Base-by-base conservation (phyloP, 352 stramenopile species). In the Elongisporangium senticosum region DNA sequence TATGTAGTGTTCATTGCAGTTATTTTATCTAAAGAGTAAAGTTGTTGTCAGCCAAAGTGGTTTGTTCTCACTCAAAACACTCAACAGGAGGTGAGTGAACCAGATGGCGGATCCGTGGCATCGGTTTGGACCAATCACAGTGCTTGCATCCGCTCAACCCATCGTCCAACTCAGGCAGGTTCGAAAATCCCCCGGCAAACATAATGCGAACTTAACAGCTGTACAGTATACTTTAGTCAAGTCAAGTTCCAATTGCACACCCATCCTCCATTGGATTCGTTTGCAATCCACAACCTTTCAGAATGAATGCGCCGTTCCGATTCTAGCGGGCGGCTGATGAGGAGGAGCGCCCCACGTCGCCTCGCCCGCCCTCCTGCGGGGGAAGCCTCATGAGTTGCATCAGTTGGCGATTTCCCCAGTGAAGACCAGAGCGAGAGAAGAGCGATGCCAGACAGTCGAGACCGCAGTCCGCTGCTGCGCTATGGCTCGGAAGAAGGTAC, bases 401-500 rank as follows among this genome's bases (percentile, higher is more conserved):
- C 33, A 43, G 33, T 43, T 43, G 33, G 33, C 33, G 33, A 43
- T 43, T 43, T 43, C 33, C 11, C 33, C 33, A 43, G 33, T 43
- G 10, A 43, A 43, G 33, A 3, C 11, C 33, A 43, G 33, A 43
- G 33, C 33, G 4, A 43, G 33, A 43, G 33, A 43, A 43, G 33
- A 43, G 33, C 11, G 13, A 43, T 43, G 33, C 11, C 33, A 43
- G 13, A 10, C 33, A 43, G 33, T 43, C 77, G 72, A 62, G 78
- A 87, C 49, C 65, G 77, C 47, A 87, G 75, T 50, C 77, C 73
- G 26, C 49, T 90, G 56, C 77, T 89, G 47, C 75, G 72, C 23
- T 89, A 89, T 28, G 78, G 78, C 55, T 89, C 76, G 3, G 71
- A 74, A 19, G 68, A 54, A 53, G 63, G 71, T 80, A 64, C 24